phyloP scores from a whole-genome alignment of 768 basidiomycete species.

The Sporobolomyces pararoseus region DNA sequence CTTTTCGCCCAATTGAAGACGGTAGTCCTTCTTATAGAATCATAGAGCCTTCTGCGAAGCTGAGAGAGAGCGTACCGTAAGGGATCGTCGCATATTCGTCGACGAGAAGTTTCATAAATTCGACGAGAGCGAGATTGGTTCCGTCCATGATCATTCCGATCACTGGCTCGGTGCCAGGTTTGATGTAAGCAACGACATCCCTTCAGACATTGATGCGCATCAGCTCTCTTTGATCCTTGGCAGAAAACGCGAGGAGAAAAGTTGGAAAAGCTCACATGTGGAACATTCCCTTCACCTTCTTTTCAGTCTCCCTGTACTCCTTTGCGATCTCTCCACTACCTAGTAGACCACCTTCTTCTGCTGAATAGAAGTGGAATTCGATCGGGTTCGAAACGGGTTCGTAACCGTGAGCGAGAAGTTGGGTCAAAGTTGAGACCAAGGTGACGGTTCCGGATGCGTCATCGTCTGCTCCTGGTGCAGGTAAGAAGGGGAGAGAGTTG shows the following conservation, averaged over 20 bases:
- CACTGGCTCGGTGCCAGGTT: conserved; percentile 42
- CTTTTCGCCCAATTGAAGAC: too few relatives aligned
- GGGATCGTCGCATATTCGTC: conserved; percentile 43
- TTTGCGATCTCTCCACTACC: conserved; percentile 33
- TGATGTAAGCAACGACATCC: conserved; percentile 50
- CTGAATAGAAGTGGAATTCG: conserved; percentile 52
- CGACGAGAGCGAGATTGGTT: conserved; percentile 39
- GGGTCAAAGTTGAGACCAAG: conserved; percentile 49
- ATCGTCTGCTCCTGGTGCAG: conserved; percentile 51
- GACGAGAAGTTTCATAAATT: conserved; percentile 42
- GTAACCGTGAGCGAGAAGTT: conserved; percentile 47
- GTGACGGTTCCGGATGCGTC: conserved; percentile 51
- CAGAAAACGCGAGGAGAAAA: too few relatives aligned
- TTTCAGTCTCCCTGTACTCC: not conserved
- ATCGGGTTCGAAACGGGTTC: conserved; percentile 48
- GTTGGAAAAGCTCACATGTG: conserved; percentile 11
- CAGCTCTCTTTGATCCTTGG: not conserved
- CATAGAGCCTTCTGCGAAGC: too few relatives aligned
- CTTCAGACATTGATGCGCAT: conserved; percentile 7
- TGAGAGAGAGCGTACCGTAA: not conserved
- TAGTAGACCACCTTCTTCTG: conserved; percentile 53
- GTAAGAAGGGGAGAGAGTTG: conserved; percentile 52
- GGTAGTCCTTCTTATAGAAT: too few relatives aligned
- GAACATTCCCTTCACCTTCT: conserved; percentile 17
- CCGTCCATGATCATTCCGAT: conserved; percentile 46